These are phyloP conservation scores for Penicillium daleae DNA, from an alignment of 495 filamentous ascomycete species.

Conservation along the genomic window DNA sequence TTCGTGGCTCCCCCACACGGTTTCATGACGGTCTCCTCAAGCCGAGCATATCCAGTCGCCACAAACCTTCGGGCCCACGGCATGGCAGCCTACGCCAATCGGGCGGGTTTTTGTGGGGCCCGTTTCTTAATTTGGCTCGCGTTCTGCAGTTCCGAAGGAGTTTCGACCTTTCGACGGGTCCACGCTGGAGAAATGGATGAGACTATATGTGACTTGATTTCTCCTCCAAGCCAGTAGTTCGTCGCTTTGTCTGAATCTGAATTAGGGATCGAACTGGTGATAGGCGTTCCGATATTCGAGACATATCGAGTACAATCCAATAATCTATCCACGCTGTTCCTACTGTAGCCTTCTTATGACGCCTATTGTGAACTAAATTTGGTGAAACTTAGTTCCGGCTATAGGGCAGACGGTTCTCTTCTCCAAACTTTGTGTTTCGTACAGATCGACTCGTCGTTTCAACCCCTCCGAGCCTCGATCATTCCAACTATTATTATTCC, in stretches of 20 bases:
- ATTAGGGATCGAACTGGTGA: too few relatives aligned
- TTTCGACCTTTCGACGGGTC: not conserved
- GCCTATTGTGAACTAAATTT: too few relatives aligned
- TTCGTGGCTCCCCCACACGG: slow-evolving; percentile 20
- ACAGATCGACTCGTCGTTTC: not conserved
- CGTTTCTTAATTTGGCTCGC: slow-evolving; percentile 6
- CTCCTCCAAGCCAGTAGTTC: not conserved
- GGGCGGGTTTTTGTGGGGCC: too few relatives aligned
- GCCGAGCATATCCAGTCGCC: not conserved
- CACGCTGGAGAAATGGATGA: too few relatives aligned
- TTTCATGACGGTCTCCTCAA: slow-evolving; percentile 10
- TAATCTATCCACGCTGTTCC: too few relatives aligned
- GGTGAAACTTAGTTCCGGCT: too few relatives aligned
- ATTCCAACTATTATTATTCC: not conserved
- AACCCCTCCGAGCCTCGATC: not conserved
- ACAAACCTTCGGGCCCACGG: slow-evolving; percentile 1
- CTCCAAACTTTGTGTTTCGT: not conserved
- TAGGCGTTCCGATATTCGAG: too few relatives aligned
- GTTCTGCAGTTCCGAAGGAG: not conserved
- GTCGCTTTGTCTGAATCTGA: not conserved
- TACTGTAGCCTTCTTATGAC: too few relatives aligned
- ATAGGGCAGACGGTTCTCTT: not conserved
- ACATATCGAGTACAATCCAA: too few relatives aligned
- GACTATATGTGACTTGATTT: not conserved
- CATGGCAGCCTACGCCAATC: slow-evolving; percentile 1